A percentile compares a stretch with the other conserved stretches of the same genome.
phyloP scores from a whole-genome alignment of 495 filamentous ascomycete species.

The Hyaloscypha variabilis region DNA sequence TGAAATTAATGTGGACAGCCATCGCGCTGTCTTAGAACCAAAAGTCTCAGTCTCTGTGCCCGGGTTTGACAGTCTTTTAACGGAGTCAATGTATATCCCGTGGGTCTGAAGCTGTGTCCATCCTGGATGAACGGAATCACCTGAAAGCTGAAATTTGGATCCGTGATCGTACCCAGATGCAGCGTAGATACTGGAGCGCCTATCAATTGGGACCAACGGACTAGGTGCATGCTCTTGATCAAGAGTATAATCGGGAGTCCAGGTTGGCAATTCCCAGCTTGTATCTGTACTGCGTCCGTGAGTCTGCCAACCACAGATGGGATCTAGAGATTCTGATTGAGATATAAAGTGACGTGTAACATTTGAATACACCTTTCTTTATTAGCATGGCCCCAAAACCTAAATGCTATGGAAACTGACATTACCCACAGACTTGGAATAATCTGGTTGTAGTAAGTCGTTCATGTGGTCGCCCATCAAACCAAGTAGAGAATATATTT shows the following conservation, averaged over 20 bases:
- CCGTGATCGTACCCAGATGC: slow-evolving; percentile 1
- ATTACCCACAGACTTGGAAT: slow-evolving; percentile 13
- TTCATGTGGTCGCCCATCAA: slow-evolving; percentile 19
- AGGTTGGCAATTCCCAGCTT: slow-evolving; percentile 13
- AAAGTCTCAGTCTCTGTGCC: background rate
- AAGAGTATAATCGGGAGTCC: slow-evolving; percentile 13
- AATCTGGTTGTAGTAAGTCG: slow-evolving; percentile 11
- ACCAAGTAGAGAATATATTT: slow-evolving; percentile 20
- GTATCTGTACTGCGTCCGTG: background rate
- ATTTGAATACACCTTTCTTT: slow-evolving; percentile 3
- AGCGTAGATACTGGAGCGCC: background rate
- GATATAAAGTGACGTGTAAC: slow-evolving; percentile 12
- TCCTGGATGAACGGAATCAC: background rate
- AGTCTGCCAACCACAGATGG: slow-evolving; percentile 17
- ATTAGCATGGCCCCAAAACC: background rate
- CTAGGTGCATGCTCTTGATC: slow-evolving; percentile 8
- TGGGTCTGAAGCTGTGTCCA: background rate
- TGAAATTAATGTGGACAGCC: background rate
- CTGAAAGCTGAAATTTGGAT: slow-evolving; percentile 3
- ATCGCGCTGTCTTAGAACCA: background rate
- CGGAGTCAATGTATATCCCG: background rate
- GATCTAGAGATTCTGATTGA: slow-evolving; percentile 10
- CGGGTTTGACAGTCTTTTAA: slow-evolving; percentile 1
- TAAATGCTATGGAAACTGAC: slow-evolving; percentile 1
- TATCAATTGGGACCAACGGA: slow-evolving; percentile 5